Conservation (phyloP, 2,329 filamentous ascomycete species). For the Venturia effusa region DNA sequence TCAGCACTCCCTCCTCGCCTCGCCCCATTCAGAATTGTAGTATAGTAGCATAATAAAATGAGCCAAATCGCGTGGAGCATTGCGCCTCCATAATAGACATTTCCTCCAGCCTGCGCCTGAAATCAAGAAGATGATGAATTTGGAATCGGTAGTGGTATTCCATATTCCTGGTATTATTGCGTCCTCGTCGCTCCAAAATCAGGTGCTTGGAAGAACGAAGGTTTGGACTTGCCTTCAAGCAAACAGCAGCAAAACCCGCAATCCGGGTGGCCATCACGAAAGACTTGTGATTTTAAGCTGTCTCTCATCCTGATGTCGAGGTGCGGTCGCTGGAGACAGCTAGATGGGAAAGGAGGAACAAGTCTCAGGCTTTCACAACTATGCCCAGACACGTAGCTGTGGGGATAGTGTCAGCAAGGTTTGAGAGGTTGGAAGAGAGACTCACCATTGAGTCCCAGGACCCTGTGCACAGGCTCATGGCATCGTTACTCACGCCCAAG, state of each 20-base stretch:
- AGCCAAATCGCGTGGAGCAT: background rate
- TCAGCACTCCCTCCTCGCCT: background rate
- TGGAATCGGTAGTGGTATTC: background rate
- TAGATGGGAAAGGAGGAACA: background rate
- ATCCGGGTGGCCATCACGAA: background rate
- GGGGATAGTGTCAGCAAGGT: background rate
- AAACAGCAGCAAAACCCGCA: background rate
- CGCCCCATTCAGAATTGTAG: background rate
- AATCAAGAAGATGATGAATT: background rate
- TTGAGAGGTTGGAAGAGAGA: slow-evolving; percentile 18
- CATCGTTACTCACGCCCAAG: slow-evolving; percentile 95
- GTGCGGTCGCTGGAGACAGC: background rate
- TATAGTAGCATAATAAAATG: background rate
- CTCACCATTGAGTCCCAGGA: slow-evolving; percentile 98
- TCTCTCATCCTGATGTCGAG: no score
- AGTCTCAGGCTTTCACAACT: slow-evolving; percentile 13
- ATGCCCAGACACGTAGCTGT: slow-evolving; percentile 44
- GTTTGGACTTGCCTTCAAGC: background rate
- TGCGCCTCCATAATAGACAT: background rate
- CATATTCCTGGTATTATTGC: slow-evolving; percentile 1
- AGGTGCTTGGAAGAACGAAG: background rate
- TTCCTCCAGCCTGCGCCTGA: background rate
- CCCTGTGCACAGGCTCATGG: slow-evolving; percentile 97
- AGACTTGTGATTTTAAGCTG: background rate
- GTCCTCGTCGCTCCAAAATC: background rate